Evolutionary conservation across 208 protist species (phyloP).

Genomic region (Leishmania amazonensis): DNA sequence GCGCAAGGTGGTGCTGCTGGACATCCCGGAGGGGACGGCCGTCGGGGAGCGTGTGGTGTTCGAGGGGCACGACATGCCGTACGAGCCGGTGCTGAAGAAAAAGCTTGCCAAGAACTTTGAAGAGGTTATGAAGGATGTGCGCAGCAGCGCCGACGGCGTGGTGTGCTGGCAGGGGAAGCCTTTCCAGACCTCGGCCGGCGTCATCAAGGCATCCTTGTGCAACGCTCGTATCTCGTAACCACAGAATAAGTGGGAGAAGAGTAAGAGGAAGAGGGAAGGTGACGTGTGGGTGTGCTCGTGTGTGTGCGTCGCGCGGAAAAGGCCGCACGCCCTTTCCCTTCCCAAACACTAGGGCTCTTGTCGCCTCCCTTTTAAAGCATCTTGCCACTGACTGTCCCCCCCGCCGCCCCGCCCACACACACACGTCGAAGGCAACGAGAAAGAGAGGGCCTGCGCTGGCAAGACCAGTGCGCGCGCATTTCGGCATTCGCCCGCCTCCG

Average conservation of each 20-base stretch:
- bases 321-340: background rate
- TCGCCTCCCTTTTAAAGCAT: background rate
- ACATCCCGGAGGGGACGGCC: slow-evolving; percentile 81
- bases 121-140: slow-evolving; percentile 74
- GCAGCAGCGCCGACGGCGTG: slow-evolving; percentile 70
- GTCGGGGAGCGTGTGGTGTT: slow-evolving; percentile 91
- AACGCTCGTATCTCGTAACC: slow-evolving; percentile 72
- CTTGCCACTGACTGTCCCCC: background rate
- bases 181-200: slow-evolving; percentile 66
- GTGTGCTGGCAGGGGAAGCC: slow-evolving; percentile 73
- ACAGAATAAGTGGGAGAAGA: background rate
- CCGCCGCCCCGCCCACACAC: too few species aligned
- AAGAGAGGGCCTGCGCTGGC: background rate
- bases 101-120: slow-evolving; percentile 93
- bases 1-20: slow-evolving; percentile 79
- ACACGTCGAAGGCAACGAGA: background rate
- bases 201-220: slow-evolving; percentile 63
- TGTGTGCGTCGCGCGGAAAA: background rate
- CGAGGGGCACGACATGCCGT: slow-evolving; percentile 76
- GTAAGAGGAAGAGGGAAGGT: background rate
- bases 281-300: background rate
- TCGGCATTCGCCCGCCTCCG: background rate
- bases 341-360: background rate
- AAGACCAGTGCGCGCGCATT: background rate
- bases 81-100: slow-evolving; percentile 88